phyloP scores from a whole-genome alignment of 805 yeast genomes.

The Barnettozyma sp. region DNA sequence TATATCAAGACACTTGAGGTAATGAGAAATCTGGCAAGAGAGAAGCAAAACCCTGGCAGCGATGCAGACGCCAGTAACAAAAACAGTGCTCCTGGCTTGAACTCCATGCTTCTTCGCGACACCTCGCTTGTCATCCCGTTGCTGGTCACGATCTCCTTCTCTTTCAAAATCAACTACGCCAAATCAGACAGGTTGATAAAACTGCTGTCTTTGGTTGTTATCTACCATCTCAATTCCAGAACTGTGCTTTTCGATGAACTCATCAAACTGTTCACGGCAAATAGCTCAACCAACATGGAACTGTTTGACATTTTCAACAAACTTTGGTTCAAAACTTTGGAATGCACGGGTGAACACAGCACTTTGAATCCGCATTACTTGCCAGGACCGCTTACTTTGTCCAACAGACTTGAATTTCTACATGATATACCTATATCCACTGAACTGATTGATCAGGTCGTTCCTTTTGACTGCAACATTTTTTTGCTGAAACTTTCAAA shows the following conservation, averaged over 20 bases:
- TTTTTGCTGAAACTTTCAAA: slow-evolving; percentile 12
- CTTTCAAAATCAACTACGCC: slow-evolving; percentile 16
- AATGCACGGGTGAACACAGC: slow-evolving; percentile 2
- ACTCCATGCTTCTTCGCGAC: slow-evolving; percentile 9
- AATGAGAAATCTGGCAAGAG: slow-evolving; percentile 6
- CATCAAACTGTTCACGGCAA: slow-evolving; percentile 12
- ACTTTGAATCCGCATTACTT: slow-evolving; percentile 5
- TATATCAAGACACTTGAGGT: slow-evolving; percentile 13
- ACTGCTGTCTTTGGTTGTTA: slow-evolving; percentile 12
- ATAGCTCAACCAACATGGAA: slow-evolving; percentile 16
- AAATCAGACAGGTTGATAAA: slow-evolving; percentile 13
- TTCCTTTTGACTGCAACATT: slow-evolving; percentile 15
- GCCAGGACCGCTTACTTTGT: slow-evolving; percentile 21
- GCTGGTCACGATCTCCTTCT: slow-evolving; percentile 20
- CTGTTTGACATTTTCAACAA: slow-evolving; percentile 21
- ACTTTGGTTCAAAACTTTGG: slow-evolving; percentile 22
- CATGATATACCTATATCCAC: slow-evolving; percentile 2
- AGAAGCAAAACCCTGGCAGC: too few species aligned
- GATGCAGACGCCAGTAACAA: too few species aligned
- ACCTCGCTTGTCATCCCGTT: slow-evolving; percentile 22
- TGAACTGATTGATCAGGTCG: slow-evolving; percentile 12
- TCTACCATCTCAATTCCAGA: slow-evolving; percentile 13
- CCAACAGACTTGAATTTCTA: slow-evolving; percentile 15
- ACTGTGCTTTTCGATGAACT: slow-evolving; percentile 10
- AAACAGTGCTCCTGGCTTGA: too few species aligned